Evolutionary conservation across 345 rosid genomes (phyloP).

Genomic region (Anacardium occidentale): DNA sequence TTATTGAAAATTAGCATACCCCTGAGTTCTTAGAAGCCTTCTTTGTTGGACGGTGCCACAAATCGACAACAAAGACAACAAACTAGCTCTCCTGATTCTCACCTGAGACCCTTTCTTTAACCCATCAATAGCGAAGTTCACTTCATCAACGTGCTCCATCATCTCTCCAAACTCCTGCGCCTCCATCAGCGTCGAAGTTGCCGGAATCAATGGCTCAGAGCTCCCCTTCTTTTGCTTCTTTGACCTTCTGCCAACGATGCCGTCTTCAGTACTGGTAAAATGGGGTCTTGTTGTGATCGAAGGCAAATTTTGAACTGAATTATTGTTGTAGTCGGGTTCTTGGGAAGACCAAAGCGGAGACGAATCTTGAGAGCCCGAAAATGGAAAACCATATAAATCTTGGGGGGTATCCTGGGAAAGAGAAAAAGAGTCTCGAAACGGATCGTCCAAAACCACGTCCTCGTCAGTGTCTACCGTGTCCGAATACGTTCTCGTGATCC

Average conservation of each 20-base stretch:
- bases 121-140: constrained; percentile 94
- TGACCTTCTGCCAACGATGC: constrained; percentile 36
- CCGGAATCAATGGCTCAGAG: constrained; percentile 34
- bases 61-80: constrained; percentile 72
- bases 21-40: constrained; percentile 78
- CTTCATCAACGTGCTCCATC: constrained; percentile 99
- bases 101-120: constrained; percentile 70
- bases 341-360: constrained; percentile 57
- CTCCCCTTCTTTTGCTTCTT: constrained; percentile 53
- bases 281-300: neutral
- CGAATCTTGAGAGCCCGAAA: constrained; percentile 65
- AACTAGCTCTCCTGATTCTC: constrained; percentile 81
- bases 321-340: constrained; percentile 32
- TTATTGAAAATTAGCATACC: constrained; percentile 34
- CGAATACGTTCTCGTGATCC: constrained; percentile 44
- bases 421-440: constrained; percentile 34
- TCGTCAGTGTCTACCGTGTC: constrained; percentile 43
- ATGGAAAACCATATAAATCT: constrained; percentile 52
- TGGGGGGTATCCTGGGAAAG: constrained; percentile 53
- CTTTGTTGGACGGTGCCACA: constrained; percentile 73
- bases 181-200: constrained; percentile 82
- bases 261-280: constrained; percentile 27
- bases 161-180: constrained; percentile 97
- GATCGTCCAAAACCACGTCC: constrained; percentile 43
- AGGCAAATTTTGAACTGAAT: constrained; percentile 3